Base-by-base conservation (phyloP, 257 asterid species). In the Echites panduratus region DNA sequence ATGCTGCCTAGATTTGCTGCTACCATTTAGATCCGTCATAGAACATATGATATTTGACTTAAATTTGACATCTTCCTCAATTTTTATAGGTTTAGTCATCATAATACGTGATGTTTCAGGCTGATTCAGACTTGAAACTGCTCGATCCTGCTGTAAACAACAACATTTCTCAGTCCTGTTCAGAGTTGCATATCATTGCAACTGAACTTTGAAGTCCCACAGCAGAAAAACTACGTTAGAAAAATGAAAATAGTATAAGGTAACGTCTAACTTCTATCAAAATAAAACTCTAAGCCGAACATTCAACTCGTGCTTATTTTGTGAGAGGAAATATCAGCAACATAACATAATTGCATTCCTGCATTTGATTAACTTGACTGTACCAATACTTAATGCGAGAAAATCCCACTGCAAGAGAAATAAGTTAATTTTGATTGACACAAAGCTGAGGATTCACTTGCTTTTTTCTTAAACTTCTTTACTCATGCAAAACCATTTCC, bases 1-100 rank as follows among this genome's bases (percentile, higher is more conserved):
- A 71, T 70, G 84, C 27, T 72, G 83, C 81, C 82, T 85, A 1
- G 81, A 76, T 70, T 78, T 89, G 79, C 75, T 58, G 29, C 70
- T 66, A 71, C 74, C 47, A 58, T 70, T 72, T 7, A 26, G 71
- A 68, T 11, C 65, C 71, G 70, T 73, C 19, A 73, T 74, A 68
- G 70, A 72, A 70, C 84, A 76, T 59, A 67, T 32, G 70, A 49
- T 74, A 35, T 45, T 66, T 58, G 84, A 44, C 22, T 22, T 74
- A 62, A 65, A 65, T 41, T 71, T 71, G 52, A 48, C 67, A 52
- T 56, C 71, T 70, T 75, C 72, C 52, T 71, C 80, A 56, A 27
- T 26, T 22, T 58, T 71, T 64, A 27, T 63, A 43, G 68, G 16
- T 47, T 26, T 56, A 63, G 47, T 7, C 45, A 63, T 63, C 68